Percentiles rank a stretch among this genome's conserved stretches.
Conservation (phyloP, 2,329 filamentous ascomycete species). For the Xylaria sp. region DNA sequence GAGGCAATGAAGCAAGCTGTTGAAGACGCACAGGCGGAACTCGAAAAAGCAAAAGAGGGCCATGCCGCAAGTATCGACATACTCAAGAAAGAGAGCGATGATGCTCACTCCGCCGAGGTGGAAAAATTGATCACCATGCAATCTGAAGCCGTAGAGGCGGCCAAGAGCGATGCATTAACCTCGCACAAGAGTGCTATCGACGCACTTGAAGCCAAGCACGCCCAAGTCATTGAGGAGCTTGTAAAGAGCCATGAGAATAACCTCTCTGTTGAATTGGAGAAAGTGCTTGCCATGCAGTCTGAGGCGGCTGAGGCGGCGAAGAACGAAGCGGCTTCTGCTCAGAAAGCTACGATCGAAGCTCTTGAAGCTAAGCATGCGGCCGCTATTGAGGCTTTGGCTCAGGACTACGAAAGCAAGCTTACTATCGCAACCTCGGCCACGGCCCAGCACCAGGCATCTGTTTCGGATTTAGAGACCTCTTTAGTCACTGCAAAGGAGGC, state of each 20-base stretch:
- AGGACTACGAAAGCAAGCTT: slow-evolving; percentile 47
- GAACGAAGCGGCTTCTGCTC: slow-evolving; percentile 49
- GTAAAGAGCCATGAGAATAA: slow-evolving; percentile 51
- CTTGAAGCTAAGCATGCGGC: slow-evolving; percentile 56
- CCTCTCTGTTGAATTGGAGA: slow-evolving; percentile 49
- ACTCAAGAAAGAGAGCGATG: slow-evolving; percentile 55
- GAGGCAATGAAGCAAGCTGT: slow-evolving; percentile 46
- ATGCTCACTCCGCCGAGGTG: slow-evolving; percentile 57
- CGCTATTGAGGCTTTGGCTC: slow-evolving; percentile 60
- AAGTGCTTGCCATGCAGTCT: slow-evolving; percentile 54
- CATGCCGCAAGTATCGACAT: slow-evolving; percentile 52
- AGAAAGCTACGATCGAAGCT: slow-evolving; percentile 38
- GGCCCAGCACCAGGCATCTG: slow-evolving; percentile 48
- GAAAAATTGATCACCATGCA: slow-evolving; percentile 57
- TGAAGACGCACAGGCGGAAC: slow-evolving; percentile 46
- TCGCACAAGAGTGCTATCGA: slow-evolving; percentile 46
- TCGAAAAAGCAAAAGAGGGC: slow-evolving; percentile 51
- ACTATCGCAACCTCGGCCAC: slow-evolving; percentile 44
- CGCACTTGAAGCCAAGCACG: slow-evolving; percentile 57
- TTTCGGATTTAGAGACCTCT: slow-evolving; percentile 49
- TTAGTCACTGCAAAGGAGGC: slow-evolving; percentile 51
- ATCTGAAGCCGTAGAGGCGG: slow-evolving; percentile 57
- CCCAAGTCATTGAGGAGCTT: slow-evolving; percentile 60
- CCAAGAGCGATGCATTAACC: slow-evolving; percentile 54
- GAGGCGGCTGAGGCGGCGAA: slow-evolving; percentile 57